phyloP scores from a whole-genome alignment of 2,329 filamentous ascomycete species.

The Samsoniella hepiali region DNA sequence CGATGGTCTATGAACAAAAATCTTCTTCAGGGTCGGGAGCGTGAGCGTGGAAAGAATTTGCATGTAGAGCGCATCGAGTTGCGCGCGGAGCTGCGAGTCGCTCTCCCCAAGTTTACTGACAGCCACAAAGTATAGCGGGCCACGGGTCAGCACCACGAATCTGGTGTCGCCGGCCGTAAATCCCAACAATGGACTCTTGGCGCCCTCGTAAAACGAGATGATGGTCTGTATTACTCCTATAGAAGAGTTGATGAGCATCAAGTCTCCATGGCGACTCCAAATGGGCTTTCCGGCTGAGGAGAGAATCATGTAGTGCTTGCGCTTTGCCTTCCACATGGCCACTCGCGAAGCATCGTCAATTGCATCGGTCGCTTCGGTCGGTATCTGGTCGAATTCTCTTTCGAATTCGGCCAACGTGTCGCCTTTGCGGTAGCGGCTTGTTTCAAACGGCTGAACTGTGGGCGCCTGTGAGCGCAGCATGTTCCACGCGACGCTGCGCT shows the following conservation, averaged over 20 bases:
- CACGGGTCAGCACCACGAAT: constrained; percentile 82
- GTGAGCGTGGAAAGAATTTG: constrained; percentile 96
- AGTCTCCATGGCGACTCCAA: constrained; percentile 90
- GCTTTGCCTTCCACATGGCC: constrained; percentile 79
- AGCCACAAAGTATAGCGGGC: constrained; percentile 87
- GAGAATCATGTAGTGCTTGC: constrained; percentile 95
- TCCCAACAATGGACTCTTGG: constrained; percentile 70
- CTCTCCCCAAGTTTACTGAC: constrained; percentile 92
- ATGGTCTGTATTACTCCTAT: constrained; percentile 96
- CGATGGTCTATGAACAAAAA: constrained; percentile 89
- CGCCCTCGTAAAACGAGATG: constrained; percentile 90
- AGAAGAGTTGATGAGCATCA: constrained; percentile 85
- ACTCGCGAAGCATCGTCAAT: constrained; percentile 58
- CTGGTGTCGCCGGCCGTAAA: constrained; percentile 85
- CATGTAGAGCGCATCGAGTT: constrained; percentile 95
- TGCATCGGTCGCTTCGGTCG: constrained; percentile 45
- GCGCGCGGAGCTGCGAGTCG: constrained; percentile 78
- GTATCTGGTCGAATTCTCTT: constrained; percentile 74
- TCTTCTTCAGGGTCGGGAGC: constrained; percentile 76
- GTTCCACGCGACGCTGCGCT: constrained; percentile 66
- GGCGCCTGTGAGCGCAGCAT: constrained; percentile 62
- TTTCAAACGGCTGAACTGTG: constrained; percentile 59
- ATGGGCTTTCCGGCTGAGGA: constrained; percentile 97
- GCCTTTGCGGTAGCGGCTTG: constrained; percentile 41
- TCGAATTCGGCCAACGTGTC: constrained; percentile 64